Base-by-base conservation (phyloP, 75 land plant species). In the Sequoiadendron giganteum region DNA sequence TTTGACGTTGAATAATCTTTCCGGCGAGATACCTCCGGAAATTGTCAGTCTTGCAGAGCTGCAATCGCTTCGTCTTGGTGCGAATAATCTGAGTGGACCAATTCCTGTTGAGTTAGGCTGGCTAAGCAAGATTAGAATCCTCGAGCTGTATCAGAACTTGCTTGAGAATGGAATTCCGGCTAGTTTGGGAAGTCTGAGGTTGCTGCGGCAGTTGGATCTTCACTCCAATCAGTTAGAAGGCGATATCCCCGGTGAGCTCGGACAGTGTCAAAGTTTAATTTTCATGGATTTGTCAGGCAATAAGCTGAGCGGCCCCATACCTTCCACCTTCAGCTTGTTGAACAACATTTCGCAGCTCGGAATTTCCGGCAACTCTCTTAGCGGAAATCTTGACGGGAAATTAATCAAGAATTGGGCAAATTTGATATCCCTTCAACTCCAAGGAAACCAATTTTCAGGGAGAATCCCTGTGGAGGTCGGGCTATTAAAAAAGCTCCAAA, bases 221-320 rank as follows among this genome's bases (percentile, higher is more conserved):
- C 92, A 93, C 2, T 1, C 19, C 58, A 93, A 91, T 87, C 49
- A 19, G 82, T 90, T 95, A 73, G 70, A 55, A 19, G 94, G 94
- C 0, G 85, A 39, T 7, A 75, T 95, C 52, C 96, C 94, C 0
- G 89, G 54, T 21, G 95, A 92, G 43, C 84, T 97, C 4, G 95
- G 95, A 2, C 56, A 87, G 39, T 86, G 92, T 90, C 54, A 87
- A 21, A 76, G 88, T 70, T 90, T 96, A 43, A 87, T 56, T 6
- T 91, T 83, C 89, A 85, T 97, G 75, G 93, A 94, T 61, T 52
- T 97, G 86, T 92, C 94, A 3, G 72, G 52, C 56, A 97, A 96
- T 88, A 40, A 87, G 14, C 86, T 95, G n/a, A 84, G 90, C 8
- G 96, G 98, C 32, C 25, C 79, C 6, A 79, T 97, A 14, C 97